Percentiles rank a stretch among this genome's conserved stretches.
Evolutionary conservation across 306 rosid species (phyloP).

Genomic region (Acacia crassicarpa): DNA sequence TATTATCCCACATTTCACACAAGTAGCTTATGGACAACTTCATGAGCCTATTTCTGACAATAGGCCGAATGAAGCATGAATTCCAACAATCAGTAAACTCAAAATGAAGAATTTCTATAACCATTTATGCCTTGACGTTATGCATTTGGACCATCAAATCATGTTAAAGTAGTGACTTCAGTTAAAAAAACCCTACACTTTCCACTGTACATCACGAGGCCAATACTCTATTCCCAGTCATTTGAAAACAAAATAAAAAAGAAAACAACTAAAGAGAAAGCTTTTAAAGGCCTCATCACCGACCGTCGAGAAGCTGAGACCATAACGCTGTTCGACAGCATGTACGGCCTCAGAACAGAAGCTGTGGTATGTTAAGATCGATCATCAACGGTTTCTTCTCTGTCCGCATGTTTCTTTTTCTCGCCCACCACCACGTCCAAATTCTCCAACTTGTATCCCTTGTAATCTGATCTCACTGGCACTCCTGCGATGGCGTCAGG

Average conservation of each 20-base stretch:
- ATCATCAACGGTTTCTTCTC: slow-evolving; percentile 51
- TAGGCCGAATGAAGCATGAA: too few relatives aligned
- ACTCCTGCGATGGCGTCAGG: neutral
- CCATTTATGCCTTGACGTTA: slow-evolving; percentile 30
- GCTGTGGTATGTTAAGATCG: slow-evolving; percentile 69
- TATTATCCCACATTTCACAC: too few relatives aligned
- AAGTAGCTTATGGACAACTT: too few relatives aligned
- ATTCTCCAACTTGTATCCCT: slow-evolving; percentile 58
- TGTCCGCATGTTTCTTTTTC: slow-evolving; percentile 27
- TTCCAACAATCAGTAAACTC: too few relatives aligned
- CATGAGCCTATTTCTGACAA: too few relatives aligned
- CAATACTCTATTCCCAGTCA: slow-evolving; percentile 15
- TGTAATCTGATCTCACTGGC: slow-evolving; percentile 55
- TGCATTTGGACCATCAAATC: neutral
- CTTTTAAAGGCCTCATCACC: neutral
- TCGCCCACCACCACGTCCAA: slow-evolving; percentile 41
- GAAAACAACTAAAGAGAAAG: neutral
- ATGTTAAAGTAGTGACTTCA: neutral
- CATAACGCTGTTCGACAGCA: neutral
- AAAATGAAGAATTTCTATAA: slow-evolving; percentile 12
- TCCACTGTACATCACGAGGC: slow-evolving; percentile 41
- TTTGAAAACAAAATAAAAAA: neutral
- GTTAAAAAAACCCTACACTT: neutral
- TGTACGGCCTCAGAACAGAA: slow-evolving; percentile 36
- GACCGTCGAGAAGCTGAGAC: neutral